Base-by-base conservation (phyloP, 2,329 filamentous ascomycete species). In the Xylaria sp. region DNA sequence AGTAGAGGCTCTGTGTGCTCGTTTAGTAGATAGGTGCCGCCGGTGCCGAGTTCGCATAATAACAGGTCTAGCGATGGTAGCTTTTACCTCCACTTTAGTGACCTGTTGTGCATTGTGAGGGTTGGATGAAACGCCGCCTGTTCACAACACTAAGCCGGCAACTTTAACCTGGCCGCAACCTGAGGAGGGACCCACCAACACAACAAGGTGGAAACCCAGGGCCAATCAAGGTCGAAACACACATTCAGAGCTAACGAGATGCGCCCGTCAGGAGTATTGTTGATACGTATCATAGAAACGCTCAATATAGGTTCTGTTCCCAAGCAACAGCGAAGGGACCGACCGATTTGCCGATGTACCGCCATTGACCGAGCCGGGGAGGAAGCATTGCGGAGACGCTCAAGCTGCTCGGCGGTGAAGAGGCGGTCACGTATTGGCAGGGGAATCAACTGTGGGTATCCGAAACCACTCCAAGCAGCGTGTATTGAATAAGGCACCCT, bases 101-200 rank as follows among this genome's bases (percentile, higher is more conserved):
- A 27, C 15, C 41, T 7, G 49, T 47, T 35, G 44, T 41, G 64
- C 59, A 62, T 60, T 65, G 64, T 60, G 64, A 60, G 54, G 52
- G 27, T 43, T 46, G 53, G 62, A 64, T 70, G 70, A 69, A 70
- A 70, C 66, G 66, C 59, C 48, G 53, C 65, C 47, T 62, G 49
- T 65, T 60, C 62, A 54, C 44, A 53, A 49, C 48, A 38, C 40
- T 48, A 57, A 63, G 38, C 35, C 48, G 48, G 60, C 48, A 60
- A 48, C 23, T 21, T 43, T 29, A 60, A 51, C 55, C 56, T 64
- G 58, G 56, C 58, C 48, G 44, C 29, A 38, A 15, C 46, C 55
- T 52, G 21, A 10, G 65, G 54, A 54, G 40, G 46, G 37, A 55
- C 56, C 62, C 51, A 65, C 58, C 43, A 25, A 21, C 38, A 31